Evolutionary conservation across 129 eudicot species (phyloP).

Genomic region (Calendula officinalis): DNA sequence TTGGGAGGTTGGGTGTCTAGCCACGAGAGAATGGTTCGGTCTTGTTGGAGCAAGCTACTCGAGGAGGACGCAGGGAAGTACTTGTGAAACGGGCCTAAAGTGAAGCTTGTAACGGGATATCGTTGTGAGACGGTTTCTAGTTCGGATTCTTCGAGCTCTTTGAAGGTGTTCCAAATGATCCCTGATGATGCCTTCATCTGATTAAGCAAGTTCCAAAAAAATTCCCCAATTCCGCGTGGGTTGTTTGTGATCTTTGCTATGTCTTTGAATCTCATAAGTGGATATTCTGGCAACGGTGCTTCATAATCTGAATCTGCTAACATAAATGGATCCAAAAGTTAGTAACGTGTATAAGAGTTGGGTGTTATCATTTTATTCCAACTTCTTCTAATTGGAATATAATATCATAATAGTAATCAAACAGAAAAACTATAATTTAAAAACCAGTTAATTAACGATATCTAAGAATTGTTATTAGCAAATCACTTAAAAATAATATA

Average conservation of each 20-base stretch:
- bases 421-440: too few species aligned
- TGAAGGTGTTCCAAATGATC: slow-evolving; percentile 43
- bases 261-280: slow-evolving; percentile 35
- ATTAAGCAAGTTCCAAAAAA: slow-evolving; percentile 8
- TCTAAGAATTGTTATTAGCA: too few species aligned
- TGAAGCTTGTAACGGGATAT: slow-evolving; percentile 31
- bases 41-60: slow-evolving; percentile 37
- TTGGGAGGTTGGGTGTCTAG: slow-evolving; percentile 43
- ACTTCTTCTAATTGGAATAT: too few species aligned
- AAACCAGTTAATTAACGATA: too few species aligned
- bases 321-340: too few species aligned
- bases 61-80: slow-evolving; percentile 23
- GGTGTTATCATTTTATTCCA: too few species aligned
- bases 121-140: slow-evolving; percentile 11
- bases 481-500: too few species aligned
- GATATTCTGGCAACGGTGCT: slow-evolving; percentile 29
- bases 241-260: slow-evolving; percentile 11
- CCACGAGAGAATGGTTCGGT: slow-evolving; percentile 36
- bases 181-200: slow-evolving; percentile 35
- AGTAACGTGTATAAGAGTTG: too few species aligned
- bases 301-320: slow-evolving; percentile 23
- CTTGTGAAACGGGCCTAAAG: slow-evolving; percentile 47
- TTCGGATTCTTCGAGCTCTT: slow-evolving; percentile 40
- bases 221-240: slow-evolving; percentile 17
- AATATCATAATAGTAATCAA: too few species aligned